phyloP scores from a whole-genome alignment of 257 asterid genomes.

The Lithospermum erythrorhizon region DNA sequence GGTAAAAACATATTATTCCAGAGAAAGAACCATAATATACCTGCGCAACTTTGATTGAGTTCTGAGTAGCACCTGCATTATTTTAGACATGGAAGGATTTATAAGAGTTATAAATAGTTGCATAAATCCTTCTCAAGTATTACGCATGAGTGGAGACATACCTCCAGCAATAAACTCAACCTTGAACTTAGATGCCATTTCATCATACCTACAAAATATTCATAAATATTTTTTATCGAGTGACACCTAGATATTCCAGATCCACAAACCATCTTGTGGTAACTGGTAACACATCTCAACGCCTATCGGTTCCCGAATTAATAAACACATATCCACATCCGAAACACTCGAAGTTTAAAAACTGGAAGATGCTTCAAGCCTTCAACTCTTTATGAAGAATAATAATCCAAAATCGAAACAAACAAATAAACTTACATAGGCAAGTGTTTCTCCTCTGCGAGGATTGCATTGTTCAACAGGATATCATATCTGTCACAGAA shows the following conservation, averaged over 20 bases:
- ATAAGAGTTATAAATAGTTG: not conserved
- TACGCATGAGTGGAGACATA: conserved; percentile 13
- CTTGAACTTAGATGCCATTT: conserved; percentile 58
- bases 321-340: too few relatives aligned
- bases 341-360: too few relatives aligned
- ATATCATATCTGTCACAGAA: conserved; percentile 44
- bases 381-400: not conserved
- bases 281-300: too few relatives aligned
- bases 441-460: conserved; percentile 91
- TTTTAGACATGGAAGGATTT: conserved; percentile 6
- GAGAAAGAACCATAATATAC: conserved; percentile 17
- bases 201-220: conserved; percentile 63
- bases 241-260: not conserved
- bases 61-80: conserved; percentile 84
- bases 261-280: not conserved
- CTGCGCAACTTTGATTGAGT: conserved; percentile 95
- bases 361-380: too few relatives aligned
- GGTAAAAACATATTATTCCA: not conserved
- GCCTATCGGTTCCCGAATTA: too few relatives aligned
- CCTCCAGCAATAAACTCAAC: conserved; percentile 99
- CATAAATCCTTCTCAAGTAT: not conserved
- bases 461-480: conserved; percentile 74
- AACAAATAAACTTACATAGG: conserved; percentile 50
- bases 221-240: not conserved
- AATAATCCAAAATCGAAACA: not conserved